Base-by-base conservation (phyloP, 495 filamentous ascomycete genomes). In the Evansstolkia leycettana region DNA sequence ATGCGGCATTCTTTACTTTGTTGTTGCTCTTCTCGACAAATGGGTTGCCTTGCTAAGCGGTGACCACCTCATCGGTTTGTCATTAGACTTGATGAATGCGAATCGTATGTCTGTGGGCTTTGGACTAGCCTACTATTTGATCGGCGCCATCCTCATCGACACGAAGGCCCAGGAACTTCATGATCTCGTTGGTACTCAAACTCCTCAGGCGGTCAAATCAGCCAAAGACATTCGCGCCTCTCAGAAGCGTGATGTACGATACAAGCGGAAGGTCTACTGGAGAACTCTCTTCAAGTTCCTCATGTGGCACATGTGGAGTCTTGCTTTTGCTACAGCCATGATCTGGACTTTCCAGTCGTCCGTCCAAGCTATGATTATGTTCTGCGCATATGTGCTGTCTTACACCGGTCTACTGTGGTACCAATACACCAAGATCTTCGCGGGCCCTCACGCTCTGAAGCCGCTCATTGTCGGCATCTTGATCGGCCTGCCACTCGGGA, bases 351-450 rank as follows among this genome's bases (percentile, higher is more conserved):
- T 77, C 44, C 62, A 72, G 33, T 43, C 43, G 17, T 38, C 48
- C 4, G 5, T 46, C 5, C 39, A 64, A 28, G 62, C 62, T 5
- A 60, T 65, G 45, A 58, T 61, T 32, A 64, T 73, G 45, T 77
- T 69, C 46, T 54, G 68, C 10, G 36, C 64, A 4, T 75, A 76
- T 35, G 54, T 75, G 2, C 50, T 61, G 12, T 58, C 73, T 20
- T 77, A 77, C 47, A 69, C 69, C 8, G 73, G 73, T 17, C 51
- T 76, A 33, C 58, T 75, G 25, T 72, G 69, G 58, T 75, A 75
- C 39, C 70, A 76, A 47, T 76, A 74, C 50, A 75, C 70, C 41
- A 70, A 71, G 36, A 72, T 77, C 31, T 77, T 75, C 46, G 58
- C 65, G 11, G 72, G 71, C 1, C 63, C 67, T 10, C 58, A 70